Conservation (phyloP, 106 monocot genomes). For the Gastrodia elata region DNA sequence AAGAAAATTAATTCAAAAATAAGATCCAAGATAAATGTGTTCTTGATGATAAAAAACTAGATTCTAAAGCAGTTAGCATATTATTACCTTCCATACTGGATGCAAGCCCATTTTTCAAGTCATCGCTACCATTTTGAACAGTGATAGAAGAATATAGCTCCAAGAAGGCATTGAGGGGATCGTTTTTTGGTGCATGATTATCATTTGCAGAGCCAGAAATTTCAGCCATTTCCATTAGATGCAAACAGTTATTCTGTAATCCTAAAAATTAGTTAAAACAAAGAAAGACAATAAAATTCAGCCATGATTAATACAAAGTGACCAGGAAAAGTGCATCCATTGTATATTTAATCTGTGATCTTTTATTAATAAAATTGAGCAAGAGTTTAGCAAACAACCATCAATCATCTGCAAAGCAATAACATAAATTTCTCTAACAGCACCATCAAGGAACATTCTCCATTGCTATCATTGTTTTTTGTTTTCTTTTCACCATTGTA, state of each 20-base stretch:
- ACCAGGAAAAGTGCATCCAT: neutral
- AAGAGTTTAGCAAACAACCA: neutral
- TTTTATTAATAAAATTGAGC: neutral
- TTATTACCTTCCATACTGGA: slow-evolving; percentile 49
- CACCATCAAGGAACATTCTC: neutral
- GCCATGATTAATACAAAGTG: neutral
- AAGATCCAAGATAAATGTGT: neutral
- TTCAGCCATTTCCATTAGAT: slow-evolving; percentile 45
- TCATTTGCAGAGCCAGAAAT: slow-evolving; percentile 23
- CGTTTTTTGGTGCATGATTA: slow-evolving; percentile 14
- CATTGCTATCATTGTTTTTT: no score
- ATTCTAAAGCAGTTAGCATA: neutral
- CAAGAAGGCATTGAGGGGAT: slow-evolving; percentile 15
- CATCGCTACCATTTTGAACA: slow-evolving; percentile 12
- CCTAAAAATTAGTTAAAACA: neutral
- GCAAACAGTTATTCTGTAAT: slow-evolving; percentile 30
- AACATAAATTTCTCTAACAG: neutral
- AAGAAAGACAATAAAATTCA: neutral
- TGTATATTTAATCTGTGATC: neutral
- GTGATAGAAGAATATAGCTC: slow-evolving; percentile 35
- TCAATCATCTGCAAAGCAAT: neutral
- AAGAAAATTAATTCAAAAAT: slow-evolving; percentile 10
- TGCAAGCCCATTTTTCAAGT: slow-evolving; percentile 11
- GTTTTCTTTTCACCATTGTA: no score
- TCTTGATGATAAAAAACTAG: neutral